Base-by-base conservation (phyloP, 179 eudicot genomes). In the Pouteria campechiana region DNA sequence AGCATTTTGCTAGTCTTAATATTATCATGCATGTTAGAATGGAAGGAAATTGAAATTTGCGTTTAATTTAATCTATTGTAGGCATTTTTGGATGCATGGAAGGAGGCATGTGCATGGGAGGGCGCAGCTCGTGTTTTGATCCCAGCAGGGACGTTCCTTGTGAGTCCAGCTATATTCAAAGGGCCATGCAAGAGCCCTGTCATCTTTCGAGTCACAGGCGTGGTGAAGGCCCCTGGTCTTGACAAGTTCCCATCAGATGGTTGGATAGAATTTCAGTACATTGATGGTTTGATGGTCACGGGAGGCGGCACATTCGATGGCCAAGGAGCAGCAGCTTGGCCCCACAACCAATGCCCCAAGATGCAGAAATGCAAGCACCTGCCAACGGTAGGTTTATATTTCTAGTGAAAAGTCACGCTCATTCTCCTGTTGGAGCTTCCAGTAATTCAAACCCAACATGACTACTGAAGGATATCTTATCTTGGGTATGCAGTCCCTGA, bases 261-360 rank as follows among this genome's bases (percentile, higher is more conserved):
- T 2, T 72, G 69, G 67, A 34, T 72, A 5, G 35, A 23, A 1
- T 12, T 71, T 4, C 23, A 36, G 12, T 27, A 66, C 7, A 25
- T 71, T 5, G 32, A 58, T 7, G 6, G 18, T 6, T 33, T 71
- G 24, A 62, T 63, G 0, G 12, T 72, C 3, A 25, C 58, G 1
- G 70, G 69, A 9, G 49, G 48, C 10, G 82, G 72, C 4, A 33
- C 48, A 8, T 60, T 78, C 27, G 80, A 78, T 31, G 77, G 85
- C 44, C 54, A 63, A 19, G 85, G 85, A 2, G 32, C 31, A 7
- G 18, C 13, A n/a, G 67, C 80, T 2, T 77, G 85, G 80, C 15
- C 40, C 6, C 12, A 21, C 7, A 60, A 64, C 20, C 50, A 61
- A 6, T 64, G 72, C 17, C 30, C 43, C 27, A 55, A 46, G 24